A percentile compares a stretch with the other conserved stretches of the same genome.
Conservation (phyloP, 2,329 filamentous ascomycete species). For the Rhytidhysteron rufulum region DNA sequence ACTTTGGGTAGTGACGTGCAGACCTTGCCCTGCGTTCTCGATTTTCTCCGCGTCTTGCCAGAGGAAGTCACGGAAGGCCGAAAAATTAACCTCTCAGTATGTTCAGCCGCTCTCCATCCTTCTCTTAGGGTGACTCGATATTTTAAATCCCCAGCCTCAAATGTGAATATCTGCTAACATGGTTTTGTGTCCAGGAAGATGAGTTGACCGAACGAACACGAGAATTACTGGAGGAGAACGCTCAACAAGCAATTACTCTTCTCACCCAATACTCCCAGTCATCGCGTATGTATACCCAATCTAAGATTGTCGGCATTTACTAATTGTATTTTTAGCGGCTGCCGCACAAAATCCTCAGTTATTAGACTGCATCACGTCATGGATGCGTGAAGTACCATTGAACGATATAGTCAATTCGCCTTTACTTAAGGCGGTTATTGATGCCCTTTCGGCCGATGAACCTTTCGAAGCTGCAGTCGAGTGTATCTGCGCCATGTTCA, state of each 20-base stretch:
- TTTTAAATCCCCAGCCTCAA: too few relatives aligned
- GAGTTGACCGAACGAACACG: slow-evolving; percentile 81
- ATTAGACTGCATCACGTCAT: slow-evolving; percentile 93
- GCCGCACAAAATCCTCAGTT: slow-evolving; percentile 85
- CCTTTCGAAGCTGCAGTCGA: slow-evolving; percentile 88
- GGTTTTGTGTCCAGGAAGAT: too few relatives aligned
- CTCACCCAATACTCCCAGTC: slow-evolving; percentile 89
- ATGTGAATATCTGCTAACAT: too few relatives aligned
- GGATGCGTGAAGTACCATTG: slow-evolving; percentile 89
- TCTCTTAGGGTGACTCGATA: too few relatives aligned
- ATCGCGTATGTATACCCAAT: slow-evolving; percentile 60
- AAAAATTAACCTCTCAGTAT: slow-evolving; percentile 98
- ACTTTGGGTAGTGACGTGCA: slow-evolving; percentile 72
- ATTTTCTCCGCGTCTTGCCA: slow-evolving; percentile 93
- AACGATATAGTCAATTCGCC: slow-evolving; percentile 79
- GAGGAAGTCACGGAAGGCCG: slow-evolving; percentile 99
- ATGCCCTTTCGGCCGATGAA: slow-evolving; percentile 68
- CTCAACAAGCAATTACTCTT: slow-evolving; percentile 78
- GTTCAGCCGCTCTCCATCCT: slow-evolving; percentile 71
- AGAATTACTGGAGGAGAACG: slow-evolving; percentile 88
- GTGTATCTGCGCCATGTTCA: slow-evolving; percentile 86
- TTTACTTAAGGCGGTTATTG: slow-evolving; percentile 75
- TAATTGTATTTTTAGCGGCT: slow-evolving; percentile 43
- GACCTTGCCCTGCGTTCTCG: slow-evolving; percentile 82
- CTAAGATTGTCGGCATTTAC: slow-evolving; percentile 4